phyloP scores from a whole-genome alignment of 2,329 filamentous ascomycete genomes.

The Trichoderma sp. region DNA sequence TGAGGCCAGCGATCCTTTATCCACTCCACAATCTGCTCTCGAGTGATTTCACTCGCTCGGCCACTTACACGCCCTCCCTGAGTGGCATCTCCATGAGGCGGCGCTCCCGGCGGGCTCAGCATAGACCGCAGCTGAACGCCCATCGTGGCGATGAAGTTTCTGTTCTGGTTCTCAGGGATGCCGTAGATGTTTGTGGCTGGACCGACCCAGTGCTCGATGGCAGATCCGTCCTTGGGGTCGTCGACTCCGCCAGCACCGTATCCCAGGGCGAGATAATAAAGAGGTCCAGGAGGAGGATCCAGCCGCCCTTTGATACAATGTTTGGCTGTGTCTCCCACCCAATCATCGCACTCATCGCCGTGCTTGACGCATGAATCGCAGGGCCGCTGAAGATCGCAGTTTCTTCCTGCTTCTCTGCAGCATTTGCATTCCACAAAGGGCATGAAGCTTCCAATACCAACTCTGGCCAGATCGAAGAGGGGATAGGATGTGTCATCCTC shows the following conservation, averaged over 20 bases:
- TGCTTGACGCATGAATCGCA: conserved; percentile 42
- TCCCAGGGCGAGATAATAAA: conserved; percentile 44
- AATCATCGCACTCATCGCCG: conserved; percentile 30
- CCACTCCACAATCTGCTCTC: background rate
- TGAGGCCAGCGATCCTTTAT: background rate
- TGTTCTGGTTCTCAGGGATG: background rate
- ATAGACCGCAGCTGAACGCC: background rate
- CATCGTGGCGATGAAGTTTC: background rate
- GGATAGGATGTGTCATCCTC: conserved; percentile 29
- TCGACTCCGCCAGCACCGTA: conserved; percentile 39
- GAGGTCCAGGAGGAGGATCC: conserved; percentile 31
- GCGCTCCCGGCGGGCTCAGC: background rate
- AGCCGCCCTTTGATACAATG: conserved; percentile 32
- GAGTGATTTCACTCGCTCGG: background rate
- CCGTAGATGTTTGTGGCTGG: conserved; percentile 30
- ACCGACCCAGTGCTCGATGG: conserved; percentile 37
- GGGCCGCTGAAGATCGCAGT: conserved; percentile 45
- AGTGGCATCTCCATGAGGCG: conserved; percentile 2
- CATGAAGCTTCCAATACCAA: conserved; percentile 40
- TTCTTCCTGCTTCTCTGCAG: conserved; percentile 33
- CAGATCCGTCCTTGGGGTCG: conserved; percentile 34
- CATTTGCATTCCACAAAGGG: conserved; percentile 36
- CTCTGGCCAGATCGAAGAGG: conserved; percentile 38
- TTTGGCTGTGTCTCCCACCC: conserved; percentile 6
- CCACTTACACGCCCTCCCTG: background rate